Base-by-base conservation (phyloP, 306 rosid genomes). In the Hylodesmum podocarpum region DNA sequence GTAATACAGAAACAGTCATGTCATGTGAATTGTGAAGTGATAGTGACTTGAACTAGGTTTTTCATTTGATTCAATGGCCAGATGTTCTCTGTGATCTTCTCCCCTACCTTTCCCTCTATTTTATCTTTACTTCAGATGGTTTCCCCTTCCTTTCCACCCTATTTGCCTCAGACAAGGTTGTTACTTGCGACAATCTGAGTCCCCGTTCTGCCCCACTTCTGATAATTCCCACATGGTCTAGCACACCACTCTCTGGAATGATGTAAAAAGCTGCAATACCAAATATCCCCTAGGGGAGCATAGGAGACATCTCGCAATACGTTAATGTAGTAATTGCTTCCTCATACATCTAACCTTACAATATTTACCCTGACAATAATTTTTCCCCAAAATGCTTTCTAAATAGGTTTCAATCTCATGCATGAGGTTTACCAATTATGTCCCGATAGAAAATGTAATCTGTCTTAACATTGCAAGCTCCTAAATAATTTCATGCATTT, bases 361-460 rank as follows among this genome's bases (percentile, higher is more conserved):
- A 61, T 44, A 76, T 64, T 72, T 72, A 6, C 16, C 36, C 40
- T 4, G 75, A 18, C 36, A 63, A 43, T 64, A 27, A 0, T 37
- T 46, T 53, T 15, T 29, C 18, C 15, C 54, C 50, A 43, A 25
- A 43, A 63, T 34, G 39, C 66, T 47, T 61, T 55, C 43, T 34
- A 73, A 31, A 12, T 31, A 11, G 43, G 64, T 40, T 44, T 28
- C 39, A 64, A 43, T 34, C 46, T 58, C 68, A 31, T 68, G 70
- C 74, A 47, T 72, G 73, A 73, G 46, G 51, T 47, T 46, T 77
- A n/a, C n/a, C n/a, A n/a, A n/a, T n/a, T n/a, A 12, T 39, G 72
- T 53, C 37, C 66, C 5, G 77, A 25, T 49, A 47, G 57, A 58
- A 34, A 72, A 43, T 71, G n/a, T 22, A 58, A 57, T 21, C 21